phyloP scores from a whole-genome alignment of 2,329 filamentous ascomycete species.

The Penicillium sp. region DNA sequence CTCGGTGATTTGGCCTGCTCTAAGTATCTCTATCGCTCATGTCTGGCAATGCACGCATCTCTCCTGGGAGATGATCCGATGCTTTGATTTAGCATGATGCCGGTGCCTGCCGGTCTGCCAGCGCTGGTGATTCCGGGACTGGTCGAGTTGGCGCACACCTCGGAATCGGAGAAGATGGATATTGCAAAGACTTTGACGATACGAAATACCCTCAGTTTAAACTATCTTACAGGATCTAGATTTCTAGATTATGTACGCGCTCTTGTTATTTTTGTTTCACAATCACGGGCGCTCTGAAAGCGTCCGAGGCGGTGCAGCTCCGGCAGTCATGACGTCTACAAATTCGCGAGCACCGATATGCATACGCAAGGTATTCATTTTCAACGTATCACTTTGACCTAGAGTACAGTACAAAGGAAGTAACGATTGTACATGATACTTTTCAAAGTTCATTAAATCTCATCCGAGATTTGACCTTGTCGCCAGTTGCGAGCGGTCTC shows the following conservation, averaged over 20 bases:
- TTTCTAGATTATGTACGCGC: constrained; percentile 32
- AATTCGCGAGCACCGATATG: background rate
- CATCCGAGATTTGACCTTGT: background rate
- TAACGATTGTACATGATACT: background rate
- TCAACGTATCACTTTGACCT: background rate
- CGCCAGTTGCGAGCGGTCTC: background rate
- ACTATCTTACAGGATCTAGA: no score
- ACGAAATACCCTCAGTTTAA: constrained; percentile 16
- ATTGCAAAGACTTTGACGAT: constrained; percentile 55
- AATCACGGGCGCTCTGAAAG: constrained; percentile 33
- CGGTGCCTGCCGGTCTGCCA: constrained; percentile 57
- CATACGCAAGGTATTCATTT: background rate
- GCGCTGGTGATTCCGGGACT: constrained; percentile 55
- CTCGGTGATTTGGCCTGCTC: constrained; percentile 61
- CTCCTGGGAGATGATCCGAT: constrained; percentile 59
- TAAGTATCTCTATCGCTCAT: constrained; percentile 57
- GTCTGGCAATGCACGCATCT: constrained; percentile 52
- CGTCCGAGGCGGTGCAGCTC: constrained; percentile 26
- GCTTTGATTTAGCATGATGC: constrained; percentile 64
- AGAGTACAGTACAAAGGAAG: background rate
- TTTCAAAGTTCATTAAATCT: background rate
- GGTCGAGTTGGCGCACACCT: constrained; percentile 47
- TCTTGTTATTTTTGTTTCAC: constrained; percentile 33
- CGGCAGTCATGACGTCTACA: constrained; percentile 8
- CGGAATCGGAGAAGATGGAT: constrained; percentile 51